Conservation (phyloP, 164 flowering plant genomes). For the Tetrastigma voinierianum region DNA sequence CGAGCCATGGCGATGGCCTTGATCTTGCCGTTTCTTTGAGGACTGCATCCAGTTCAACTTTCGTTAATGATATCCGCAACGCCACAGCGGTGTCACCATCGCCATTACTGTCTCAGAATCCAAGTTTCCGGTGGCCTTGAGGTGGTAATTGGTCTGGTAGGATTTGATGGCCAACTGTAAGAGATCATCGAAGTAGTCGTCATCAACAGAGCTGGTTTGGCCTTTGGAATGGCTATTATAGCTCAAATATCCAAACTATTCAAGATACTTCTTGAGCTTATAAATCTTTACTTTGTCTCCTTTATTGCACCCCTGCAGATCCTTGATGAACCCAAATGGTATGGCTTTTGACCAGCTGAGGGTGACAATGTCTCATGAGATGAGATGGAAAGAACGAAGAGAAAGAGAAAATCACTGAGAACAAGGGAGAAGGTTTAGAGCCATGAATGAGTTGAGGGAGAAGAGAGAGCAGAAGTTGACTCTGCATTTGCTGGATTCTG, state of each 20-base stretch:
- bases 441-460: no score
- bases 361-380: no score
- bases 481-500: no score
- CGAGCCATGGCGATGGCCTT: not conserved
- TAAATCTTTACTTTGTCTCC: not conserved
- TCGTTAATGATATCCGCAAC: slow-evolving; percentile 29
- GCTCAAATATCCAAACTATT: slow-evolving; percentile 27
- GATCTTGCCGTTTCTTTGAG: slow-evolving; percentile 1
- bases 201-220: not conserved
- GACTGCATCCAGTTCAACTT: slow-evolving; percentile 1
- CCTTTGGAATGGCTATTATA: not conserved
- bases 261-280: slow-evolving; percentile 22
- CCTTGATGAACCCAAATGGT: not conserved
- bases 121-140: slow-evolving; percentile 26
- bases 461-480: no score
- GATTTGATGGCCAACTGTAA: slow-evolving; percentile 29
- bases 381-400: no score
- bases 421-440: no score
- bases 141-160: slow-evolving; percentile 22
- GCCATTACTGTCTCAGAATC: slow-evolving; percentile 19
- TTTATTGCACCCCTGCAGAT: not conserved
- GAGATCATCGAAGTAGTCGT: slow-evolving; percentile 24
- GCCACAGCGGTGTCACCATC: slow-evolving; percentile 27
- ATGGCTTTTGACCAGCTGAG: no score
- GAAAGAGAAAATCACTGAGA: no score